phyloP scores from a whole-genome alignment of 805 yeast genomes.

The Candida coquimbonensis region DNA sequence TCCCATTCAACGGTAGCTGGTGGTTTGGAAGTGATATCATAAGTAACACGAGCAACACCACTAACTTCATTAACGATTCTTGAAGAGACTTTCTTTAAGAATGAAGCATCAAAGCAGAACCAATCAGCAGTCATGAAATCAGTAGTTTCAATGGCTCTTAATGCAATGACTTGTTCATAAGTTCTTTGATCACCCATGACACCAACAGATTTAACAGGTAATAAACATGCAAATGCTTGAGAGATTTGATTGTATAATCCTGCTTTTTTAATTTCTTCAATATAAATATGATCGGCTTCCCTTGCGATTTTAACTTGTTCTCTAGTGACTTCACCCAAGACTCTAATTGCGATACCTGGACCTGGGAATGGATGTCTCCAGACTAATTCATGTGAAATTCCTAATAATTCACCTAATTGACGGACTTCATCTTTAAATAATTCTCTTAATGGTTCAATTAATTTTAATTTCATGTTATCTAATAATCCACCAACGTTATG shows the following conservation, averaged over 20 bases:
- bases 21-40: slow-evolving; percentile 97
- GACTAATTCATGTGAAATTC: slow-evolving; percentile 92
- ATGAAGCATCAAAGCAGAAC: slow-evolving; percentile 87
- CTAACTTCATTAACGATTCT: slow-evolving; percentile 98
- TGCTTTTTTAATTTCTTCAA: slow-evolving; percentile 89
- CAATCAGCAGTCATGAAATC: slow-evolving; percentile 99
- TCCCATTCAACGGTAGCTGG: slow-evolving; percentile 99
- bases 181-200: slow-evolving; percentile 99
- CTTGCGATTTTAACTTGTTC: slow-evolving; percentile 94
- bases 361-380: slow-evolving; percentile 99
- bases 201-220: slow-evolving; percentile 98
- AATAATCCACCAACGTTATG: slow-evolving; percentile 98
- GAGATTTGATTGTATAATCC: slow-evolving; percentile 90
- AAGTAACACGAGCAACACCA: slow-evolving; percentile 98
- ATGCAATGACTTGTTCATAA: slow-evolving; percentile 97
- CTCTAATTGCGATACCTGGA: slow-evolving; percentile 99
- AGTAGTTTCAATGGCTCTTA: slow-evolving; percentile 94
- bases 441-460: slow-evolving; percentile 98
- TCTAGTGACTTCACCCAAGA: slow-evolving; percentile 92
- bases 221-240: slow-evolving; percentile 94
- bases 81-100: slow-evolving; percentile 87
- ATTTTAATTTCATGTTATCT: slow-evolving; percentile 96
- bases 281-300: slow-evolving; percentile 93
- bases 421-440: slow-evolving; percentile 98
- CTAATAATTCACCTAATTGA: slow-evolving; percentile 87